Base-by-base conservation (phyloP, 306 rosid genomes). In the Vigna hirtella region DNA sequence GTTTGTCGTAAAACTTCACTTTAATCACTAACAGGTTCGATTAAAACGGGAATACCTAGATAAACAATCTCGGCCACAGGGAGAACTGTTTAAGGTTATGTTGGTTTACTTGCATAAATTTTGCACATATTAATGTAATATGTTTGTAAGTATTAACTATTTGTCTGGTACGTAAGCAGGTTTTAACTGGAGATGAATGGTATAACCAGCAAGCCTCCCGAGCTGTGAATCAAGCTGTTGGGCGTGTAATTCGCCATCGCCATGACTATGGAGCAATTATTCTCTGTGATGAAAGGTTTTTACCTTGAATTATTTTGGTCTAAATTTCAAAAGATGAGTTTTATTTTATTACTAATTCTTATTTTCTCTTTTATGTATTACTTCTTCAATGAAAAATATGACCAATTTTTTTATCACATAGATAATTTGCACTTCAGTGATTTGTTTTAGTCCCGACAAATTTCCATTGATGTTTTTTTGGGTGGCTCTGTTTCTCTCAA, bases 231-330 rank as follows among this genome's bases (percentile, higher is more conserved):
- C 98, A 94, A 83, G 97, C 98, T 61, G 89, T 94, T 82, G 98
- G 98, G 59, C 98, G 98, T 83, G 97, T 94, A 55, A 94, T 94
- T 80, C 97, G 98, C 70, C 98, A 94, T 77, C 95, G 97, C 65
- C 86, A 92, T 83, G 98, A 94, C 86, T 94, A 94, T 73, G 98
- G 98, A 73, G 98, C 98, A 26, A 94, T 94, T 79, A 89, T 94
- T 77, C 88, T 90, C 62, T 91, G 93, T 74, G 98, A 94, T 48
- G 98, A 94, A 88, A 94, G 98, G 98, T 94, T 45, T 73, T 2
- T 52, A n/a, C 53, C 68, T 58, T 71, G 28, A n/a, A 58, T 56
- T 79, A 43, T 77, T 75, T 42, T 45, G 10, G 64, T 76, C 65
- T 48, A 66, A 61, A 63, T 69, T 69, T 18, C 47, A 38, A 50